Percentiles rank a stretch among this genome's conserved stretches.
phyloP scores from a whole-genome alignment of 106 monocot genomes.

The Amphibolis antarctica region DNA sequence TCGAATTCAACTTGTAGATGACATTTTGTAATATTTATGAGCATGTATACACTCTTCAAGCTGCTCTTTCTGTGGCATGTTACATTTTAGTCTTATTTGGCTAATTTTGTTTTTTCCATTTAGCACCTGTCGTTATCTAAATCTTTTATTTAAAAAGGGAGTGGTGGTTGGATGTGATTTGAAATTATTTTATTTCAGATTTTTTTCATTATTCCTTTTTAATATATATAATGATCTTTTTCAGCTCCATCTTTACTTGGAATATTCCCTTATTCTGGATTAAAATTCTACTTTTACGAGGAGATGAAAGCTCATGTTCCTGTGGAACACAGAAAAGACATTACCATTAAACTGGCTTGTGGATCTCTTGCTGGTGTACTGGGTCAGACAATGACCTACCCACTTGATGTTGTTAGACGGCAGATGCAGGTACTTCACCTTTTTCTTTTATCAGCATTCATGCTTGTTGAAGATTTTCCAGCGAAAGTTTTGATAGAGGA shows the following conservation, averaged over 20 bases:
- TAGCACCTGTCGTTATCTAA: no score
- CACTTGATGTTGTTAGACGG: conserved; percentile 88
- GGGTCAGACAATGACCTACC: conserved; percentile 90
- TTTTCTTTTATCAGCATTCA: neutral
- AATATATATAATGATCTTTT: neutral
- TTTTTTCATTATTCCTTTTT: neutral
- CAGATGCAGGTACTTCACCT: conserved; percentile 91
- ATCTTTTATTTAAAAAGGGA: no score
- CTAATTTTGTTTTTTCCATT: no score
- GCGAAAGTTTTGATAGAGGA: neutral
- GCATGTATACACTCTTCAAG: no score
- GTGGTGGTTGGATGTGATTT: no score
- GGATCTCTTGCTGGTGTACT: conserved; percentile 86
- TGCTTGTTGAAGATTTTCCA: neutral
- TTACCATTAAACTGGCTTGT: conserved; percentile 59
- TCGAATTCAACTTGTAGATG: no score
- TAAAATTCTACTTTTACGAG: conserved; percentile 94
- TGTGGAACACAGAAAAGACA: conserved; percentile 49
- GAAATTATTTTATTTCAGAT: no score
- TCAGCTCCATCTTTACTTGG: conserved; percentile 82
- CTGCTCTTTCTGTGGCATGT: no score
- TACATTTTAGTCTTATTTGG: no score
- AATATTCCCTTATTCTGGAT: conserved; percentile 90
- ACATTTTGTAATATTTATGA: no score
- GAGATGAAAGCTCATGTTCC: conserved; percentile 70